These are phyloP conservation scores for Parastagonospora avenae DNA, from an alignment of 2,329 filamentous ascomycete genomes.

Conservation along the genomic window DNA sequence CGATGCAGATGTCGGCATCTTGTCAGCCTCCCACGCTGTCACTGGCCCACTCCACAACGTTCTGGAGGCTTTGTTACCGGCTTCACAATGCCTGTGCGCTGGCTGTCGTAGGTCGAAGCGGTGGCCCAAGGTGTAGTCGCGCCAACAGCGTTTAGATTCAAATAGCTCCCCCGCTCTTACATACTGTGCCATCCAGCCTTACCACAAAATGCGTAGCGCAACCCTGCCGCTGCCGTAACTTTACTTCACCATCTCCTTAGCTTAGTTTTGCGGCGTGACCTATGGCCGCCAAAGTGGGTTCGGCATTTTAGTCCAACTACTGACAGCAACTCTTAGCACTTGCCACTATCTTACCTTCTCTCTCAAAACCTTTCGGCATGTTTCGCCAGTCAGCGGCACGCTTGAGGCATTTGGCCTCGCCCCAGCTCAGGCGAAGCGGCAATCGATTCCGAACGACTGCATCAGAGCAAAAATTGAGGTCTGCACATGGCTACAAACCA, in stretches of 20 bases:
- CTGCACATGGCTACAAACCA: conserved; percentile 24
- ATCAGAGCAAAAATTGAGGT: conserved; percentile 28
- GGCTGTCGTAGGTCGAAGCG: conserved; percentile 32
- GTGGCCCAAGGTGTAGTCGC: conserved; percentile 31
- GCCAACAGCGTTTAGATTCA: conserved; percentile 45
- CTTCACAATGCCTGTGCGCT: conserved; percentile 38
- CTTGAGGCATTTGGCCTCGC: conserved; percentile 34
- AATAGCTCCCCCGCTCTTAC: conserved; percentile 39
- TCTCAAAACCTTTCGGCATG: conserved; percentile 29
- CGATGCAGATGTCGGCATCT: conserved; percentile 25
- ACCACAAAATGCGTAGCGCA: conserved; percentile 35
- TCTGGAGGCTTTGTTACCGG: conserved; percentile 27
- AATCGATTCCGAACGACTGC: conserved; percentile 31
- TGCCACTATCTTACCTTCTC: conserved; percentile 14
- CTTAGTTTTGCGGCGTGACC: conserved; percentile 24
- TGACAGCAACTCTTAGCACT: conserved; percentile 13
- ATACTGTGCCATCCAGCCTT: conserved; percentile 26
- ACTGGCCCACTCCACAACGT: conserved; percentile 26
- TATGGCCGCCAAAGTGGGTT: conserved; percentile 29
- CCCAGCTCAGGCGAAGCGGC: conserved; percentile 34
- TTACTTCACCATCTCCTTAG: conserved; percentile 22
- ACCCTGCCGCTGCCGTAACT: conserved; percentile 20
- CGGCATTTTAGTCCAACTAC: conserved; percentile 17
- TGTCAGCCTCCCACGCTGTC: conserved; percentile 36
- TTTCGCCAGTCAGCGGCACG: conserved; percentile 38